phyloP scores from a whole-genome alignment of 768 basidiomycete species.

The Termitomyces sp. region DNA sequence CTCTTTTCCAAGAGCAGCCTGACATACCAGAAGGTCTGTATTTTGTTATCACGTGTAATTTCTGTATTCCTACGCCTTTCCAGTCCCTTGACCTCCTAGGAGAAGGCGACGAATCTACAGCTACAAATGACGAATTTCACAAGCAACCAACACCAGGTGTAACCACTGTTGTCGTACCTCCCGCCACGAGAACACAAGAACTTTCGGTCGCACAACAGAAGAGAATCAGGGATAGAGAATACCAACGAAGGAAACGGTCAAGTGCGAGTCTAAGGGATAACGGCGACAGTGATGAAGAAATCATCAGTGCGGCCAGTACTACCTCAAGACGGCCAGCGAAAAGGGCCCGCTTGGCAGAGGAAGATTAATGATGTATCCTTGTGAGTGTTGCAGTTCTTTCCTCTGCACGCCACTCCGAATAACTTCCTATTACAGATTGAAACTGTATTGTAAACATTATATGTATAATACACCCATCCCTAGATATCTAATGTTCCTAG shows the following conservation, averaged over 20 bases:
- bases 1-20: constrained; percentile 79
- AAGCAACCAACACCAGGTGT: constrained; percentile 67
- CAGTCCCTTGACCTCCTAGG: constrained; percentile 74
- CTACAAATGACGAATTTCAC: constrained; percentile 56
- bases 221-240: constrained; percentile 73
- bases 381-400: not conserved
- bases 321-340: constrained; percentile 61
- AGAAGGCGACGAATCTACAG: constrained; percentile 56
- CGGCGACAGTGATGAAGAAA: constrained; percentile 75
- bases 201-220: constrained; percentile 69
- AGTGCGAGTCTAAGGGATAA: constrained; percentile 55
- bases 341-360: constrained; percentile 59
- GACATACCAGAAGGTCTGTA: constrained; percentile 64
- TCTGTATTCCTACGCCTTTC: not conserved
- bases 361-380: constrained; percentile 39
- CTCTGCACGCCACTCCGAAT: not conserved
- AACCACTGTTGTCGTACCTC: constrained; percentile 73
- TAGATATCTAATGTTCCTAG: constrained; percentile 40
- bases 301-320: constrained; percentile 35
- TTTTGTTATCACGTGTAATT: constrained; percentile 5
- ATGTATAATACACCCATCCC: constrained; percentile 10
- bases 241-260: constrained; percentile 74
- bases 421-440: not conserved
- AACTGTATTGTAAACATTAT: constrained; percentile 8
- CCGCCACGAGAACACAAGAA: constrained; percentile 64